Conservation (phyloP, 1,139 yeast genomes). For the Hanseniaspora gamundiae region DNA sequence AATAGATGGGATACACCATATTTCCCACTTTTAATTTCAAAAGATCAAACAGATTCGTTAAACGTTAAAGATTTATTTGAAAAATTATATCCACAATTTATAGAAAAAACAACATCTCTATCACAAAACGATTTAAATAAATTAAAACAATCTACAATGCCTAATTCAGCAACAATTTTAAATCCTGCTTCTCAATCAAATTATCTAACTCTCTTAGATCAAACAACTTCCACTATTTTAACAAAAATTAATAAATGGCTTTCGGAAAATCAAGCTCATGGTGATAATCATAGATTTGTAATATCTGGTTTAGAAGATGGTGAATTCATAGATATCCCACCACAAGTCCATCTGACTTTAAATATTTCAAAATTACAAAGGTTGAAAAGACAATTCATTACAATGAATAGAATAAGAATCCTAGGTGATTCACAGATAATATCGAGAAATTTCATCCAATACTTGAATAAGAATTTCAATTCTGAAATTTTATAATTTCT, state of each 20-base stretch:
- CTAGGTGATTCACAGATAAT: constrained; percentile 32
- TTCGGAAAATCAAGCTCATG: constrained; percentile 3
- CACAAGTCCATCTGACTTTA: constrained; percentile 51
- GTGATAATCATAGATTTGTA: not conserved
- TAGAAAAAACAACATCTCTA: too few relatives aligned
- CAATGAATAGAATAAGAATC: constrained; percentile 67
- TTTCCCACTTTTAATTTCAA: constrained; percentile 55
- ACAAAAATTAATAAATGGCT: constrained; percentile 5
- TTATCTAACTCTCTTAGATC: constrained; percentile 71
- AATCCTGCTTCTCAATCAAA: constrained; percentile 64
- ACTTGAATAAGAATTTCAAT: not conserved
- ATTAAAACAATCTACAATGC: constrained; percentile 33
- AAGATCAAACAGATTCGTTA: constrained; percentile 37
- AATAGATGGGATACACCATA: constrained; percentile 93
- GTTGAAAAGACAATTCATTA: constrained; percentile 67
- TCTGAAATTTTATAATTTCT: not conserved
- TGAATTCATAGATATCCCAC: constrained; percentile 7
- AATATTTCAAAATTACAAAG: constrained; percentile 44
- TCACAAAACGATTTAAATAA: constrained; percentile 13
- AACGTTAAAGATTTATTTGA: constrained; percentile 3
- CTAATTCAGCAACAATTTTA: constrained; percentile 65
- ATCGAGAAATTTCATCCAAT: not conserved
- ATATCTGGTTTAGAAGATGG: constrained; percentile 5
- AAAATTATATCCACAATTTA: constrained; percentile 18
- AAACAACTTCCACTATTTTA: constrained; percentile 33